Conservation (phyloP, 768 basidiomycete genomes). For the Pleurotus cornucopiae region DNA sequence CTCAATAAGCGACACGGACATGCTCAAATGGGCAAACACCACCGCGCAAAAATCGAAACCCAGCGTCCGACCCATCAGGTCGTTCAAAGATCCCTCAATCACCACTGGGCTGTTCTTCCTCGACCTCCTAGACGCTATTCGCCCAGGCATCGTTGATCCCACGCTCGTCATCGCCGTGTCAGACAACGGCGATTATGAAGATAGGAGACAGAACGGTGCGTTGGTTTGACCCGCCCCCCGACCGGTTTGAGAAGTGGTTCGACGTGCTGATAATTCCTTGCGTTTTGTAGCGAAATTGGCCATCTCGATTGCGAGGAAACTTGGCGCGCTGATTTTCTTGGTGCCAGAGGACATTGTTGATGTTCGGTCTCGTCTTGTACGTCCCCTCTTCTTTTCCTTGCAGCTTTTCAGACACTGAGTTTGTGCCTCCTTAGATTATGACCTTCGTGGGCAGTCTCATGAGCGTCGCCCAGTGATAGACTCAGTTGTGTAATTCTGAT, state of each 20-base stretch:
- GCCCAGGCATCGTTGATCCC: constrained; percentile 95
- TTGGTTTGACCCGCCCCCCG: constrained; percentile 4
- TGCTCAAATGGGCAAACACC: constrained; percentile 94
- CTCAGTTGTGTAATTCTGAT: neutral
- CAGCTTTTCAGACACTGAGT: neutral
- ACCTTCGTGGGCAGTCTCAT: constrained; percentile 95
- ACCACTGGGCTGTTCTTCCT: constrained; percentile 92
- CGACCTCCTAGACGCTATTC: constrained; percentile 84
- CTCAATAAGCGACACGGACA: constrained; percentile 87
- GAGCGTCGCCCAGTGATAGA: constrained; percentile 50
- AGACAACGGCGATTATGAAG: constrained; percentile 72
- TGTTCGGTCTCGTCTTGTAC: constrained; percentile 81
- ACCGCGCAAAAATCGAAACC: constrained; percentile 74
- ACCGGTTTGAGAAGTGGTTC: neutral
- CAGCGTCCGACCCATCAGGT: constrained; percentile 62
- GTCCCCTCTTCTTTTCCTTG: constrained; percentile 22
- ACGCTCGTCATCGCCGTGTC: constrained; percentile 62
- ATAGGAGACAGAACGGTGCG: constrained; percentile 88
- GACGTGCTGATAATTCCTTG: constrained; percentile 6
- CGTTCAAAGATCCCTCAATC: constrained; percentile 91
- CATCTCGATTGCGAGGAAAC: constrained; percentile 97
- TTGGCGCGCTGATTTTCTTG: constrained; percentile 93
- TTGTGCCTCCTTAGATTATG: constrained; percentile 58
- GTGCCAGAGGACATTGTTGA: constrained; percentile 98
- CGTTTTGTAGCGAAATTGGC: constrained; percentile 78